phyloP scores from a whole-genome alignment of 768 basidiomycete genomes.

The Hypsizygus marmoreus region DNA sequence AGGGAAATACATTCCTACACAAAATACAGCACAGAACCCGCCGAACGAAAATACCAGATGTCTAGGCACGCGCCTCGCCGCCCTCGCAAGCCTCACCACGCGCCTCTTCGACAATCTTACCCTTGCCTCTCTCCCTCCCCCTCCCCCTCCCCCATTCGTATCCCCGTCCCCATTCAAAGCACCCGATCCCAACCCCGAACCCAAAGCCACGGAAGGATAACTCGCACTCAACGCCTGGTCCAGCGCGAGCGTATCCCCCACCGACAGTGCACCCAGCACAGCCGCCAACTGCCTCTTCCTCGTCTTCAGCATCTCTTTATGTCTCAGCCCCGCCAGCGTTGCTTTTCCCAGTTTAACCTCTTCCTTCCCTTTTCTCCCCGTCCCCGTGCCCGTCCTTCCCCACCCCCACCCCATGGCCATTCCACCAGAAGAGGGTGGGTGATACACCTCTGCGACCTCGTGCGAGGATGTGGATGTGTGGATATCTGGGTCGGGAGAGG shows the following conservation, averaged over 20 bases:
- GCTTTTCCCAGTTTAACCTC: conserved; percentile 51
- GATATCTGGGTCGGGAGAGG: too few species aligned
- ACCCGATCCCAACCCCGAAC: too few species aligned
- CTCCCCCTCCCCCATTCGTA: background rate
- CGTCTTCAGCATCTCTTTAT: conserved; percentile 71
- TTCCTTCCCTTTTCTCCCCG: conserved; percentile 13
- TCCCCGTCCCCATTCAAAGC: conserved; percentile 20
- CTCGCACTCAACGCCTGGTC: conserved; percentile 74
- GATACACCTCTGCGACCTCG: conserved; percentile 3
- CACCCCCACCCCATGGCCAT: background rate
- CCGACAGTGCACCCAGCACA: conserved; percentile 66
- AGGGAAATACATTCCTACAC: too few species aligned
- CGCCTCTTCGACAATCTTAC: conserved; percentile 59
- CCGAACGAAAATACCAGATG: too few species aligned
- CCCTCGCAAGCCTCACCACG: conserved; percentile 47
- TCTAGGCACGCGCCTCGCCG: conserved; percentile 42
- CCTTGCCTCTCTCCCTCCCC: conserved; percentile 26
- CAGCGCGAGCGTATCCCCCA: conserved; percentile 70
- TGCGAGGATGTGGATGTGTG: too few species aligned
- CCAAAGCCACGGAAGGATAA: conserved; percentile 33
- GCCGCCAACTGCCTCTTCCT: conserved; percentile 72
- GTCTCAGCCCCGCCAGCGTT: conserved; percentile 69
- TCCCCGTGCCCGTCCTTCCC: too few species aligned
- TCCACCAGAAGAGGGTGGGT: background rate
- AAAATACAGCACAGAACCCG: too few species aligned